These are phyloP conservation scores for Drosera spatulata DNA, from an alignment of 179 eudicot species.

Conservation along the genomic window DNA sequence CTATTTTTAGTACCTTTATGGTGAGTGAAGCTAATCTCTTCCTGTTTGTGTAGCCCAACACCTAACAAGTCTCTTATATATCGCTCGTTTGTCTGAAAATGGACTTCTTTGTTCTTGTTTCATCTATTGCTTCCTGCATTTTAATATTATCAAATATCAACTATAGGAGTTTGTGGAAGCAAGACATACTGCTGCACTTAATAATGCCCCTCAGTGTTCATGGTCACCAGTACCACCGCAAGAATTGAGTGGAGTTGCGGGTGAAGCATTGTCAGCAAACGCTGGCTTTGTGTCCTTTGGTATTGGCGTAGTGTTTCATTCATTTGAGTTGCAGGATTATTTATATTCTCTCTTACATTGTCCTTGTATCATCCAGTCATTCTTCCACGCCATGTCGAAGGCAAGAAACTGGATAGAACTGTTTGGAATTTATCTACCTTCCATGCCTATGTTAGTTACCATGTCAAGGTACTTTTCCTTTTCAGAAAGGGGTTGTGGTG, in stretches of 20 bases:
- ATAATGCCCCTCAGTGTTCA: constrained; percentile 74
- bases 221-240: constrained; percentile 86
- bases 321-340: not conserved
- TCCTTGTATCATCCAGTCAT: constrained; percentile 42
- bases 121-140: constrained; percentile 2
- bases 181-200: constrained; percentile 73
- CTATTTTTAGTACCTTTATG: too few species aligned
- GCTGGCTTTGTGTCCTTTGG: constrained; percentile 96
- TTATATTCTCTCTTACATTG: constrained; percentile 6
- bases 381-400: constrained; percentile 87
- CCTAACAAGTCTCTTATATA: too few species aligned
- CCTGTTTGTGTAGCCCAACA: too few species aligned
- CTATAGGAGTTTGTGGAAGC: constrained; percentile 90
- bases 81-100: too few species aligned
- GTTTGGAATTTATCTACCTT: constrained; percentile 93
- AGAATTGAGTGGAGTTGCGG: constrained; percentile 60
- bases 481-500: too few species aligned
- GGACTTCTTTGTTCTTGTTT: not conserved
- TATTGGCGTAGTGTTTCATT: constrained; percentile 10
- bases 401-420: constrained; percentile 81
- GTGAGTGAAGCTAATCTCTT: too few species aligned
- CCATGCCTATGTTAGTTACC: constrained; percentile 91
- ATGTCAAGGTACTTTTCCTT: constrained; percentile 56
- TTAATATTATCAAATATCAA: not conserved
- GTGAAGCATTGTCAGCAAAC: constrained; percentile 66